Evolutionary conservation across 108 stramenopile species (phyloP).

Genomic region (Mediolabrus comicus): DNA sequence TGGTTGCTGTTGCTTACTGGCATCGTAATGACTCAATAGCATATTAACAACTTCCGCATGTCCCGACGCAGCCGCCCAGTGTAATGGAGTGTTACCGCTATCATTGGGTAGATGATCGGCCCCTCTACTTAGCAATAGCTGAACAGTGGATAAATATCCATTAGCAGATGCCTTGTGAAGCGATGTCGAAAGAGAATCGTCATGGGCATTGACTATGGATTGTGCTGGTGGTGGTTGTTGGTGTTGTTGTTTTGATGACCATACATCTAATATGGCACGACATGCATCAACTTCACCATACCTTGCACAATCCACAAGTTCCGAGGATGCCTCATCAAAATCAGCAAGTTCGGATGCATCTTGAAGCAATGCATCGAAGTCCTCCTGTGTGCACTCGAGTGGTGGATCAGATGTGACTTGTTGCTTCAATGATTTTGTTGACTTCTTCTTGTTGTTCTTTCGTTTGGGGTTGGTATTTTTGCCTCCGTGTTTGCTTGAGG

Average conservation of each 20-base stretch:
- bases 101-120: constrained; percentile 44
- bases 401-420: constrained; percentile 22
- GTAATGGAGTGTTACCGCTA: constrained; percentile 76
- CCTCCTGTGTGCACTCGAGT: constrained; percentile 15
- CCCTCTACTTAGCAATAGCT: constrained; percentile 46
- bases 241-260: constrained; percentile 2
- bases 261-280: constrained; percentile 55
- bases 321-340: constrained; percentile 51
- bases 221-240: background rate
- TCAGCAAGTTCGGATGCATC: constrained; percentile 12
- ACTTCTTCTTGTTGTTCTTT: constrained; percentile 9
- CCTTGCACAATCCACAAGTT: constrained; percentile 74
- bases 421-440: background rate
- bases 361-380: constrained; percentile 20
- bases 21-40: constrained; percentile 51
- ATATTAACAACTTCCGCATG: constrained; percentile 54
- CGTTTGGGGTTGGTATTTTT: background rate
- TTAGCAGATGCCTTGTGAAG: constrained; percentile 86
- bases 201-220: constrained; percentile 22
- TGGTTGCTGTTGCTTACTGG: constrained; percentile 3
- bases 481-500: background rate
- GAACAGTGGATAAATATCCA: constrained; percentile 54
- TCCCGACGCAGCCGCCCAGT: constrained; percentile 84
- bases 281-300: constrained; percentile 74
- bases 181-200: constrained; percentile 54